Base-by-base conservation (phyloP, 2,329 filamentous ascomycete genomes). In the Cyphellophora attinorum region DNA sequence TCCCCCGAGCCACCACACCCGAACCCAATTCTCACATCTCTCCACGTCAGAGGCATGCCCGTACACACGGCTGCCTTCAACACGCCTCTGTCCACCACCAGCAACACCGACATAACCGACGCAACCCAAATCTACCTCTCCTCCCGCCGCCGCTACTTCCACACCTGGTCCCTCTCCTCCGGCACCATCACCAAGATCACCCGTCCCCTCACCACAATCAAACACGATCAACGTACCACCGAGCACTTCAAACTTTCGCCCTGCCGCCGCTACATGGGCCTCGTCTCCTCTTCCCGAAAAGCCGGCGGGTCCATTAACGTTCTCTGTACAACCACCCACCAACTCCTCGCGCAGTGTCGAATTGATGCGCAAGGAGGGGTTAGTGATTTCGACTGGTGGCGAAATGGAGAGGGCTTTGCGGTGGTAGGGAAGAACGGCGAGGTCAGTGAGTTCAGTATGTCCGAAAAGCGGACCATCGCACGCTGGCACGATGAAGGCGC, bases 301-400 rank as follows among this genome's bases (percentile, higher is more conserved):
- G 85, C 86, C 17, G 86, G 88, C 37, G 91, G 91, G 48, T 70
- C 85, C 35, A 72, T 98, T 60, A 95, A 94, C 57, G 67, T 98
- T 15, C 64, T 98, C 16, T 81, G 81, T 60, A 78, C 81, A 2
- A 67, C 63, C 15, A 89, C 88, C 1, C 77, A 83, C 53, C 89
- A 95, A 61, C 96, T 89, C 89, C 67, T 86, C 30, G 75, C 81
- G 0, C 79, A 89, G 45, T 85, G 83, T 11, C 74, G 88, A 25
- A 68, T 95, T 29, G 85, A 95, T 51, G 81, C 83, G 45, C 72
- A 75, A 31, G 79, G 85, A 33, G 88, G 88, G 23, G 79, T 96
- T 31, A 81, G 85, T 1, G 89, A 95, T 57, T 93, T 95, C 51
- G 77, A 76, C 2, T 98, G 91, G 91, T 95, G 88, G 88, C 72